phyloP scores from a whole-genome alignment of 1,284 basidiomycete species.

The Trichosporon coremiiforme region DNA sequence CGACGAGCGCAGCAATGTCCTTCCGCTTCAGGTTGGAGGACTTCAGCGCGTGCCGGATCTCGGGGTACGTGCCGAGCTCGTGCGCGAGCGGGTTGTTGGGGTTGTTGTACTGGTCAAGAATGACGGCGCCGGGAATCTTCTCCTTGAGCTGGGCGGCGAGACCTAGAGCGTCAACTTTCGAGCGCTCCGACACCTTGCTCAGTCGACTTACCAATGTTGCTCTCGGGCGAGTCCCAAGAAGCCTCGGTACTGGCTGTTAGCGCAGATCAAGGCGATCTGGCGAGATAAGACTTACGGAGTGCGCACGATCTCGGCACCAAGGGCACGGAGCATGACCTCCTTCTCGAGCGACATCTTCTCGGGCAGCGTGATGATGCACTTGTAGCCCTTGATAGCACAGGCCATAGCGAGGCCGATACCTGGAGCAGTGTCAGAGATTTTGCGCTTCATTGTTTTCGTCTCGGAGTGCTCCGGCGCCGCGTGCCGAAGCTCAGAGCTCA shows the following conservation, averaged over 20 bases:
- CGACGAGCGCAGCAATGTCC: conserved; percentile 81
- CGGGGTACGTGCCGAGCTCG: conserved; percentile 80
- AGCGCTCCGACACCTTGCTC: background rate
- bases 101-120: conserved; percentile 83
- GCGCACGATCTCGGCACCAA: conserved; percentile 91
- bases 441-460: background rate
- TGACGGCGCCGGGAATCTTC: conserved; percentile 80
- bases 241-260: conserved; percentile 47
- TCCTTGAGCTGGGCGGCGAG: conserved; percentile 76
- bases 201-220: conserved; percentile 75
- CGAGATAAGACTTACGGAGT: conserved; percentile 70
- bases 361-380: conserved; percentile 85
- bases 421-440: conserved; percentile 43
- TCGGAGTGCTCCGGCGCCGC: background rate
- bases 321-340: conserved; percentile 83
- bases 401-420: conserved; percentile 90
- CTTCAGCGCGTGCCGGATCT: conserved; percentile 67
- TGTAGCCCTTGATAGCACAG: conserved; percentile 64
- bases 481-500: background rate
- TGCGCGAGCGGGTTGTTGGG: conserved; percentile 84
- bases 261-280: background rate
- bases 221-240: conserved; percentile 64
- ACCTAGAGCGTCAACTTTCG: conserved; percentile 60
- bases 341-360: conserved; percentile 98
- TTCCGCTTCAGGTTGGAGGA: conserved; percentile 52